A percentile compares a stretch with the other conserved stretches of the same genome.
Evolutionary conservation across 768 basidiomycete genomes (phyloP).

Genomic region (Neoboletus magnificus): DNA sequence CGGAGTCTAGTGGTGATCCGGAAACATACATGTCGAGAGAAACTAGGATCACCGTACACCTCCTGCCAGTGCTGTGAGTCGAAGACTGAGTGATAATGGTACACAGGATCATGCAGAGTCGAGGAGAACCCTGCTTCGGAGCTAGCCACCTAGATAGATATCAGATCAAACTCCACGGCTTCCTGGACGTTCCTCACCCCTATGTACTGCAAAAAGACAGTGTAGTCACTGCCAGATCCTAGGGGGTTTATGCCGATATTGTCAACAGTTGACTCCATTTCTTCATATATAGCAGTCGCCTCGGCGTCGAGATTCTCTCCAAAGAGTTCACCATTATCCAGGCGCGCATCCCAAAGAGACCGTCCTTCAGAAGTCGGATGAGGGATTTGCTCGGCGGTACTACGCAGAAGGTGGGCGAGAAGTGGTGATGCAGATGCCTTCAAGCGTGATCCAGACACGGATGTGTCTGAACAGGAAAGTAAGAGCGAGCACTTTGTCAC

Average conservation of each 20-base stretch:
- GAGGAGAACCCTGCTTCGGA: constrained; percentile 29
- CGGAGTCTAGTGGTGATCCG: neutral
- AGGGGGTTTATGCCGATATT: constrained; percentile 51
- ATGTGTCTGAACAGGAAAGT: constrained; percentile 41
- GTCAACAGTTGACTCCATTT: constrained; percentile 24
- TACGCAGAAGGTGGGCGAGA: constrained; percentile 69
- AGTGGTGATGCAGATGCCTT: constrained; percentile 69
- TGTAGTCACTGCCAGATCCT: constrained; percentile 90
- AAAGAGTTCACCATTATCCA: constrained; percentile 47
- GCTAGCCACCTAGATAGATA: constrained; percentile 31
- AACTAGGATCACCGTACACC: constrained; percentile 71
- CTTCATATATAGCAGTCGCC: constrained; percentile 26
- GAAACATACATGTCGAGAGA: constrained; percentile 61
- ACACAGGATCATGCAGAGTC: constrained; percentile 54
- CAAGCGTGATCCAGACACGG: constrained; percentile 53
- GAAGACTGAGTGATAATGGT: constrained; percentile 77
- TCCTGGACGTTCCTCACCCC: constrained; percentile 43
- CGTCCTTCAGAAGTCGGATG: constrained; percentile 65
- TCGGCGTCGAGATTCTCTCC: constrained; percentile 33
- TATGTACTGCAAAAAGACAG: constrained; percentile 82
- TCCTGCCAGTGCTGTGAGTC: constrained; percentile 74
- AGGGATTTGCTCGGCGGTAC: constrained; percentile 64
- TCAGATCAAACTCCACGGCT: neutral
- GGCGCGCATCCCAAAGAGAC: constrained; percentile 76
- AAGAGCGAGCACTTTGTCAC: constrained; percentile 36